phyloP scores from a whole-genome alignment of 257 asterid genomes.

The Solanum corneliomulleri region DNA sequence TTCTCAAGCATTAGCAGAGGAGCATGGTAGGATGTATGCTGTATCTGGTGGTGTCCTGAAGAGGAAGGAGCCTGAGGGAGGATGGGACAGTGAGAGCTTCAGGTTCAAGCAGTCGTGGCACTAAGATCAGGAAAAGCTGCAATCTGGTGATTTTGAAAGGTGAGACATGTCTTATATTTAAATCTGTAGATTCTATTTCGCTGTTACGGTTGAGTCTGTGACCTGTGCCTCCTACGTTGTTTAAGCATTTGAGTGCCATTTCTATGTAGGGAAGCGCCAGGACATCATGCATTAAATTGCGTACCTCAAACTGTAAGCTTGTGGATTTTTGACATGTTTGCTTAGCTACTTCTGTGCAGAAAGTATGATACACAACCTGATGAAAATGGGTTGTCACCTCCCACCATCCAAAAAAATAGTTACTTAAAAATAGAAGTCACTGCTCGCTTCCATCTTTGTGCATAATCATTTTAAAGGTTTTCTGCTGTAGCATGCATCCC shows the following conservation, averaged over 20 bases:
- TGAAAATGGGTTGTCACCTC: not conserved
- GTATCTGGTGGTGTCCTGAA: conserved; percentile 43
- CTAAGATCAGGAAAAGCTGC: conserved; percentile 9
- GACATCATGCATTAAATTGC: not conserved
- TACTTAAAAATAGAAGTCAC: not conserved
- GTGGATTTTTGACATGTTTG: not conserved
- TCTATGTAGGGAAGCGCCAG: not conserved
- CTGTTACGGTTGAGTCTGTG: not conserved
- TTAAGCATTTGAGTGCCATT: not conserved
- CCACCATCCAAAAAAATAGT: not conserved
- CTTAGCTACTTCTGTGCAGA: not conserved
- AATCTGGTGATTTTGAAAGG: not conserved
- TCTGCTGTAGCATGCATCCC: not conserved
- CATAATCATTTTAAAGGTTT: not conserved
- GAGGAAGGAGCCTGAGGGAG: conserved; percentile 81
- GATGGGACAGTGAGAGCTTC: conserved; percentile 56
- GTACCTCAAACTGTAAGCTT: not conserved
- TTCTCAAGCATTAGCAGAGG: conserved; percentile 56
- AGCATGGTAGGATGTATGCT: conserved; percentile 43
- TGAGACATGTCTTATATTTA: conserved; percentile 15
- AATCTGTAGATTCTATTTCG: not conserved
- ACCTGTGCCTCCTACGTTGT: not conserved
- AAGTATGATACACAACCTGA: not conserved
- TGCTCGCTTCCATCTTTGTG: not conserved
- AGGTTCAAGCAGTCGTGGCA: conserved; percentile 75